Percentiles rank a stretch among this genome's conserved stretches.
Evolutionary conservation across 306 rosid species (phyloP).

Genomic region (Sesbania bispinosa): DNA sequence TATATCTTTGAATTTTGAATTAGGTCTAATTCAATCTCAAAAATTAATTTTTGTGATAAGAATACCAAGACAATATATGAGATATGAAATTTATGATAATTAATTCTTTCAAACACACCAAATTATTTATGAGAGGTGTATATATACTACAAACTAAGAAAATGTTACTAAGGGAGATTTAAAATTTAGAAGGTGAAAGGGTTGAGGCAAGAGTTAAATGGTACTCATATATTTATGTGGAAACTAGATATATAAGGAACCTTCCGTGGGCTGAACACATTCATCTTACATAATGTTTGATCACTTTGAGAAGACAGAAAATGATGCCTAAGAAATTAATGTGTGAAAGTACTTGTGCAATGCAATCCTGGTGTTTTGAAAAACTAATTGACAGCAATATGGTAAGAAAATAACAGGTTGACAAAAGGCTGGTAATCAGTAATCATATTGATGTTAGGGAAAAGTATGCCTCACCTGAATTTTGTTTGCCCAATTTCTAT

Average conservation of each 20-base stretch:
- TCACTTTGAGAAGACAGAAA: slow-evolving; percentile 34
- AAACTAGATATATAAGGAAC: slow-evolving; percentile 29
- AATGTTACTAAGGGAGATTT: background rate
- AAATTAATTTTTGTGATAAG: background rate
- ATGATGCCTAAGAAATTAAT: slow-evolving; percentile 33
- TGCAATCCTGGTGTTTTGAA: slow-evolving; percentile 3
- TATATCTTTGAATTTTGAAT: no score
- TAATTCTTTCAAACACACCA: background rate
- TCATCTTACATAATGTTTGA: slow-evolving; percentile 36
- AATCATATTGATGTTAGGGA: slow-evolving; percentile 1
- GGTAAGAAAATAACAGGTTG: slow-evolving; percentile 20
- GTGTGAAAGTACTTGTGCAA: slow-evolving; percentile 13
- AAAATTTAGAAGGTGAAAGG: background rate
- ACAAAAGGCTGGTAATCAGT: slow-evolving; percentile 1
- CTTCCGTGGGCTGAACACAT: slow-evolving; percentile 30
- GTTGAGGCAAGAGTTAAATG: background rate
- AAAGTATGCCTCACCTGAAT: slow-evolving; percentile 11
- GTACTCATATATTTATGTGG: slow-evolving; percentile 6
- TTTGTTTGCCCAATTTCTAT: background rate
- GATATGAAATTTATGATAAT: no score
- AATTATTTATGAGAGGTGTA: background rate
- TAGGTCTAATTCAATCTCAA: no score
- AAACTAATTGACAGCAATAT: slow-evolving; percentile 12
- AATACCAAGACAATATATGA: no score
- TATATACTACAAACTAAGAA: background rate